These are phyloP conservation scores for Poa pratensis DNA, from an alignment of 176 grass and related monocot genomes.

Conservation along the genomic window DNA sequence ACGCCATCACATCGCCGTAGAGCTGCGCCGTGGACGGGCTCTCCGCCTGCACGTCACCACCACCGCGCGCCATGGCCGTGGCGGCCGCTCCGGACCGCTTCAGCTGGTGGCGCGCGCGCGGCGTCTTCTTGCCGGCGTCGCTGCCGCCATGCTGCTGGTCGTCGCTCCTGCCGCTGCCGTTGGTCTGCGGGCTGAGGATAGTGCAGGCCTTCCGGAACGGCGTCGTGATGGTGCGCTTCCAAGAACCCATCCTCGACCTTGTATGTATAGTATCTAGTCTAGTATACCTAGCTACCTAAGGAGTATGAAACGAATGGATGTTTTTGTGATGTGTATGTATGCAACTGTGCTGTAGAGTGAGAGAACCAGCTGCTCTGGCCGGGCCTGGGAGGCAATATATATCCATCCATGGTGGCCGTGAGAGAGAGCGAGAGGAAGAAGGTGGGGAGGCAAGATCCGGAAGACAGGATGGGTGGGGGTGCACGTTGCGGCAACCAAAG, in stretches of 20 bases:
- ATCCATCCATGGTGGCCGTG: neutral
- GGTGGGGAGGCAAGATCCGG: constrained; percentile 64
- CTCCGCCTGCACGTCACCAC: constrained; percentile 2
- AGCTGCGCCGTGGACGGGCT: constrained; percentile 51
- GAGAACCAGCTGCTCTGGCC: constrained; percentile 17
- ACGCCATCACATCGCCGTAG: constrained; percentile 74
- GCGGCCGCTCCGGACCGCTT: neutral
- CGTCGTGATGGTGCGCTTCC: constrained; percentile 61
- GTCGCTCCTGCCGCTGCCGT: too few relatives aligned
- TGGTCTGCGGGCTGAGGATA: constrained; percentile 42
- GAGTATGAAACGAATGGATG: neutral
- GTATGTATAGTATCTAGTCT: neutral
- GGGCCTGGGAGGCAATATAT: constrained; percentile 28
- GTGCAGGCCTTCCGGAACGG: constrained; percentile 63
- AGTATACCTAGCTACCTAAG: too few relatives aligned
- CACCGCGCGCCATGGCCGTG: neutral
- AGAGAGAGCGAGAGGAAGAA: neutral
- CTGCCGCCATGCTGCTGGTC: neutral
- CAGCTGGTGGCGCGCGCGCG: neutral
- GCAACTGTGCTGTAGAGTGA: constrained; percentile 32
- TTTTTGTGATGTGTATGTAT: neutral
- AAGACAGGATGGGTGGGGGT: constrained; percentile 50
- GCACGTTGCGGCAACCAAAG: constrained; percentile 37
- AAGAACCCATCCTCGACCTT: constrained; percentile 51
- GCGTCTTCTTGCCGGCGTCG: constrained; percentile 43